These are phyloP conservation scores for Prunus dulcis DNA, from an alignment of 306 rosid species.

Conservation along the genomic window DNA sequence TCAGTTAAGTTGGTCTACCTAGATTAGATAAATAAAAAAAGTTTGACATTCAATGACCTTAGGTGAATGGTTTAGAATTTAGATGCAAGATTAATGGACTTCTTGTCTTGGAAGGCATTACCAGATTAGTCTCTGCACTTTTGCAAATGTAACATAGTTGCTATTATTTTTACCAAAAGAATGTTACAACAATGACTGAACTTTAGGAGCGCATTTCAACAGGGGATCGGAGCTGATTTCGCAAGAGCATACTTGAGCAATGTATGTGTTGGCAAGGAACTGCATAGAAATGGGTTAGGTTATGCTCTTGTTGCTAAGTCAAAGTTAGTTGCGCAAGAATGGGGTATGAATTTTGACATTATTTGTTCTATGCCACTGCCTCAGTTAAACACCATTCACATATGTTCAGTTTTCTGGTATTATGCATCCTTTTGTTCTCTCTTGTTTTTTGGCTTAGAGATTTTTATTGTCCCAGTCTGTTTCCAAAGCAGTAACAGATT, in stretches of 20 bases:
- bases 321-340: slow-evolving; percentile 68
- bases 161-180: not conserved
- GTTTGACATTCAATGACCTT: not conserved
- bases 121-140: not conserved
- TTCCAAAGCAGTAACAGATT: not conserved
- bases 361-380: not conserved
- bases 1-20: not conserved
- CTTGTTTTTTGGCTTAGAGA: not conserved
- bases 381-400: not conserved
- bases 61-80: not conserved
- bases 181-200: not conserved
- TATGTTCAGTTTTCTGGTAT: not conserved
- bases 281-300: slow-evolving; percentile 82
- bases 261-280: slow-evolving; percentile 83
- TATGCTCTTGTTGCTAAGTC: slow-evolving; percentile 70
- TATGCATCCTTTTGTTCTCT: not conserved
- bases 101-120: not conserved
- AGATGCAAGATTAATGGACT: not conserved
- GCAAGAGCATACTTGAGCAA: slow-evolving; percentile 94
- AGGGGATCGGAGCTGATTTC: slow-evolving; percentile 66
- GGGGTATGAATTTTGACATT: slow-evolving; percentile 59
- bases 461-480: not conserved
- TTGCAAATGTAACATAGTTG: not conserved
- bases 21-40: not conserved
- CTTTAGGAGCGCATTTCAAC: slow-evolving; percentile 23